Evolutionary conservation across 139 green algal species (phyloP), one percentile per base, ranked within the genome.

Genomic region (Coelastrella sp.): DNA sequence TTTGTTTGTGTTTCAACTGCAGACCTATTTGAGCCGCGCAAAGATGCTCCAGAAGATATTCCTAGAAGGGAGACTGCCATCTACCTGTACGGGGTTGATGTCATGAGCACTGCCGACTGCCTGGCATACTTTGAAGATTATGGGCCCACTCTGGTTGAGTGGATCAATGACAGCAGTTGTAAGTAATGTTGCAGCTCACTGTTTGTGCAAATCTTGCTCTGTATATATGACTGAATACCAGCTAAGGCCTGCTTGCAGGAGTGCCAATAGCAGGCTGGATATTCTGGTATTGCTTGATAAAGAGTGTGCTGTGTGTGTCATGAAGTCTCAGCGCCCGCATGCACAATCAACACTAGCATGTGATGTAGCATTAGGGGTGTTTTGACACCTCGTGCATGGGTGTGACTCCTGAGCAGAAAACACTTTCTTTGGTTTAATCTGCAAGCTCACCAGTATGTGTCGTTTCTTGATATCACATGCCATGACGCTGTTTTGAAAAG

Each of bases 111-210:
- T 6, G 49, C 11, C 1, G 92, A 94, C 27, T 90, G 92, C 68
- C 70, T 95, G 80, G 6, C 6, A 7, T 97, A 97, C 91, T 97
- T 98, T 24, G 79, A 65, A 0, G 95, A 96, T 9, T 98, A 95
- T 88, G 93, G 91, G 6, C 96, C 97, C n/a, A 95, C 80, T 8
- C 97, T 94, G 85, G 94, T 98, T 24, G 97, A 99, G 90, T 98
- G 97, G 97, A 93, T 99, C 73, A 96, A 98, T 87, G 97, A 99
- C 92, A 95, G 91, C 6, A 96, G 94, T 8, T 97, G 95, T 96
- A 84, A 91, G 93, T 85, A 74, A 15, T 63, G 7, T 75, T 78
- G 56, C 72, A 6, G 14, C 4, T 17, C 65, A 73, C 78, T 84
- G 78, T 15, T 84, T 22, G 24, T 84, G 49, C 78, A 78, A 72